Conservation (phyloP, 352 stramenopile species). For the Phytophthora pini region DNA sequence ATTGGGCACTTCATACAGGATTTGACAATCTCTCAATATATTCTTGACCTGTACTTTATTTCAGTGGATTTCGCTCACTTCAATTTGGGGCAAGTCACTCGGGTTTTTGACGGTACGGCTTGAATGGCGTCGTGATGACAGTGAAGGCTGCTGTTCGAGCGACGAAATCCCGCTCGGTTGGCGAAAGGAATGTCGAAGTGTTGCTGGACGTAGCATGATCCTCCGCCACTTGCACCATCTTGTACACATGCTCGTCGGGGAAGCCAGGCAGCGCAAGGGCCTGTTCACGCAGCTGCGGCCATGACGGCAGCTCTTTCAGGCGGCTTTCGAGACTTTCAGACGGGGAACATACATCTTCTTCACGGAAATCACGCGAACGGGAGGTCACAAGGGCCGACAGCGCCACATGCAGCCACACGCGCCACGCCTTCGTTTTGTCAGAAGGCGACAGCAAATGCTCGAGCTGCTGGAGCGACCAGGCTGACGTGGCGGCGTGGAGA, state of each 20-base stretch:
- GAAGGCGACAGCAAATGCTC: conserved; percentile 41
- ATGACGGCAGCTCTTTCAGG: conserved; percentile 33
- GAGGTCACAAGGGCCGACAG: conserved; percentile 38
- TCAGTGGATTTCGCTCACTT: conserved; percentile 15
- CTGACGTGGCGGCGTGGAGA: conserved; percentile 44
- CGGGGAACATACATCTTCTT: conserved; percentile 34
- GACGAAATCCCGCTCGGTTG: conserved; percentile 48
- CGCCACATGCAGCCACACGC: conserved; percentile 44
- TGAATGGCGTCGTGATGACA: conserved; percentile 38
- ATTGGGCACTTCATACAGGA: too few relatives aligned
- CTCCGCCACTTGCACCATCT: conserved; percentile 64
- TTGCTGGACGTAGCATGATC: conserved; percentile 3
- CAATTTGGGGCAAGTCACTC: conserved; percentile 17
- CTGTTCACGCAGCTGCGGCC: conserved; percentile 44
- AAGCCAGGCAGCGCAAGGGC: conserved; percentile 42
- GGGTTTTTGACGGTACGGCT: conserved; percentile 14
- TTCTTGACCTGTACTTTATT: too few relatives aligned
- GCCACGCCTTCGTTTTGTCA: conserved; percentile 37
- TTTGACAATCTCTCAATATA: too few relatives aligned
- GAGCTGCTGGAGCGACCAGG: conserved; percentile 47
- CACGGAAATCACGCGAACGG: conserved; percentile 33
- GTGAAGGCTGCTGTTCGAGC: conserved; percentile 45
- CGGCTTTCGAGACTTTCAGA: conserved; percentile 8
- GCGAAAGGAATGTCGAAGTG: conserved; percentile 36
- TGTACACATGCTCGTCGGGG: conserved; percentile 71